Evolutionary conservation across 2,329 filamentous ascomycete genomes (phyloP), one percentile per base, ranked within the genome.

Genomic region (Claviceps humidiphila): DNA sequence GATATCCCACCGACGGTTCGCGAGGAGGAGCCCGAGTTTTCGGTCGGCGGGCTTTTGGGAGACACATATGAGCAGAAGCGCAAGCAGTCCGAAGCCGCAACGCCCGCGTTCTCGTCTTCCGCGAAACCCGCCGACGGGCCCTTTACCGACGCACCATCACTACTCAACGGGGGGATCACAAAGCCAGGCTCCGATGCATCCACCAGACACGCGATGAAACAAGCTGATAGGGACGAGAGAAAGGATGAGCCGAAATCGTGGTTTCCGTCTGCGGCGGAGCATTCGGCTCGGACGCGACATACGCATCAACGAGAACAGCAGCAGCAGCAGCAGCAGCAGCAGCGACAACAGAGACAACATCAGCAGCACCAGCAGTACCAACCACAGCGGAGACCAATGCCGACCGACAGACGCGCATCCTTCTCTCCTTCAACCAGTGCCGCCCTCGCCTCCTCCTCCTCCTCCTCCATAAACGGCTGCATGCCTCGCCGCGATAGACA

Each of bases 131-230:
- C 56, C 6, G 64, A 66, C 11, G 58, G 62, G 37, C 61, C 77
- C 9, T 83, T 83, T 59, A 78, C 71, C 4, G 71, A 76, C 7
- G 81, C 78, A 0, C 73, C 78, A 1, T 81, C 74, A 8, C 70
- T 84, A 2, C 61, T 84, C 20, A 81, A 78, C 57, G 69, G 63
- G 16, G 60, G 58, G 34, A 60, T 62, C 39, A 49, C 52, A 26
- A 44, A 22, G 5, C 22, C 54, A 56, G 16, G 56, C 55, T 9
- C 55, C 61, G 4, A 56, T 57, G 17, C 58, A 63, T 30, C 44
- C 49, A 16, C 48, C 50, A 5, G 50, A 43, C 7, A 34, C 16
- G 30, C 41, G n/a, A 38, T 24, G 13, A 51, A 37, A 14, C 43
- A 51, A 20, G 55, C 55, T 17, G 58, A 67, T 59, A 47, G 66